These are phyloP conservation scores for Mesembryanthemum crystallinum DNA, from an alignment of 148 eudicot genomes.

Conservation along the genomic window DNA sequence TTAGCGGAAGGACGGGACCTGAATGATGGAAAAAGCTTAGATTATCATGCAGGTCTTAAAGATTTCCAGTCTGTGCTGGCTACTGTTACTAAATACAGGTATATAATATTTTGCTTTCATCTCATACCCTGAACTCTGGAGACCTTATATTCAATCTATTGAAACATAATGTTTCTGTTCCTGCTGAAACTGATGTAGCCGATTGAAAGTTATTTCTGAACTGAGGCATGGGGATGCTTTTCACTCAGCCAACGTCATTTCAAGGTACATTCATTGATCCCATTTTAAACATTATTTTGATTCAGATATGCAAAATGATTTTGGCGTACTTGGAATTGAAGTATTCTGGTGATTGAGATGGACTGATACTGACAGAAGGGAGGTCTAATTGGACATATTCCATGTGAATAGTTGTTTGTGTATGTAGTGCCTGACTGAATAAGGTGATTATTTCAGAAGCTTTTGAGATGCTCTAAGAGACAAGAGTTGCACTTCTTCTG, in stretches of 20 bases:
- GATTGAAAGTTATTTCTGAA: conserved; percentile 73
- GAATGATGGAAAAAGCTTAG: conserved; percentile 38
- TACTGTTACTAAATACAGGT: conserved; percentile 82
- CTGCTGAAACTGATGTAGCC: conserved; percentile 33
- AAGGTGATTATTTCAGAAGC: background rate
- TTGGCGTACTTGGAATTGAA: conserved; percentile 4
- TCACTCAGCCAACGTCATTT: conserved; percentile 74
- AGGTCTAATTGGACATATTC: background rate
- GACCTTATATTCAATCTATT: background rate
- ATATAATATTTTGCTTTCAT: conserved; percentile 1
- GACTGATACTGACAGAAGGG: background rate
- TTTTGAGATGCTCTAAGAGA: background rate
- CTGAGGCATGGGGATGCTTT: conserved; percentile 77
- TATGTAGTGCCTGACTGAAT: background rate
- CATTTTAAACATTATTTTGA: background rate
- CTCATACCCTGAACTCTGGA: background rate
- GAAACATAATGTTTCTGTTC: background rate
- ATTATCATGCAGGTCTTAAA: conserved; percentile 59
- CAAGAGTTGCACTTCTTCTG: background rate
- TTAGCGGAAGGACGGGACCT: conserved; percentile 33
- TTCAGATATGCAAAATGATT: background rate
- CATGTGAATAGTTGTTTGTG: background rate
- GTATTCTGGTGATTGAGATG: background rate
- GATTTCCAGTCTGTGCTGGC: conserved; percentile 79
- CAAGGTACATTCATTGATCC: conserved; percentile 50